Evolutionary conservation across 805 yeast genomes (phyloP), one percentile per base, ranked within the genome.

Genomic region (Zygoascus biomembranicola): DNA sequence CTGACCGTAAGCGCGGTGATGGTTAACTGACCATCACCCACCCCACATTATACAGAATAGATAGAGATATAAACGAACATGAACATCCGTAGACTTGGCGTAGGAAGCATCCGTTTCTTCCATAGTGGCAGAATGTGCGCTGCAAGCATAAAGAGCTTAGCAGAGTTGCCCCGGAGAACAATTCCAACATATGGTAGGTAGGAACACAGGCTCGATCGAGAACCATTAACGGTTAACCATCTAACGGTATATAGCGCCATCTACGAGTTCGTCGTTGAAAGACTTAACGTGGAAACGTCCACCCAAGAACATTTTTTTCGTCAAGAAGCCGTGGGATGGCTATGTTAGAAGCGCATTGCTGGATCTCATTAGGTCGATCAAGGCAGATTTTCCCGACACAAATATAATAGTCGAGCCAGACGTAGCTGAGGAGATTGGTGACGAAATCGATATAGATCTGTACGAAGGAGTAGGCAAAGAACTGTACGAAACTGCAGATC

Each of bases 251-350:
- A 23, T 20, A 45, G 48, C 48, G 11, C 23, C 48, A 23, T 31
- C 48, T 19, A 19, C n/a, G 4, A n/a, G 5, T 31, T 16, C 42
- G 35, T 31, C 26, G 31, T 9, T 14, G 26, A 26, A 28, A 35
- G 10, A 8, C 1, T 64, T 90, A 45, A 69, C 79, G 11, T 89
- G 97, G 97, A 74, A 77, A n/a, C 66, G 70, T 14, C 86, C 88
- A 0, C 77, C 88, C 10, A 79, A 81, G 55, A 92, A 90, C 65
- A 79, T 92, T 9, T 77, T 85, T 52, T 73, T 92, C 16, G 87
- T 88, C 32, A 90, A 90, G 69, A 92, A 92, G 65, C 96, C 96
- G 1, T 81, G 87, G 83, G 80, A 87, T 50, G 66, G 70, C 1
- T 70, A 72, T 8, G 95, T 88, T 2, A 73, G 83, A 13, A 69